Evolutionary conservation across 345 rosid species (phyloP).

Genomic region (Cardamine chenopodiifolia): DNA sequence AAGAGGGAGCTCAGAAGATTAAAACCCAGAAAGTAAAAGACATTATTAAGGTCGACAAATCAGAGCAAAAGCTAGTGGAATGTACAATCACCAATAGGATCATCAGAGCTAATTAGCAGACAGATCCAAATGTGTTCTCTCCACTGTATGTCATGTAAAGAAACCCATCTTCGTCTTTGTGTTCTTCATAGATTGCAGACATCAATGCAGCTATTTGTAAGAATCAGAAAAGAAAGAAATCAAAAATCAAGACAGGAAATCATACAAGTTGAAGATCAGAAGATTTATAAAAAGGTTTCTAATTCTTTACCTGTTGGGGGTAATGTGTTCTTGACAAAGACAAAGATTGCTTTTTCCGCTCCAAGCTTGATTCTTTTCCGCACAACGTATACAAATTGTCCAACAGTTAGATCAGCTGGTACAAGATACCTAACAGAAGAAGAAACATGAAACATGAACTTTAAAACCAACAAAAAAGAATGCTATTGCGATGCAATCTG

Average conservation of each 20-base stretch:
- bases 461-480: background rate
- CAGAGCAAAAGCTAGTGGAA: conserved; percentile 24
- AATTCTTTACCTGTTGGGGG: conserved; percentile 65
- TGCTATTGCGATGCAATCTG: background rate
- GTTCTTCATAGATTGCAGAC: conserved; percentile 80
- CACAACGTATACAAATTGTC: conserved; percentile 84
- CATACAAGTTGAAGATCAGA: background rate
- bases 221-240: background rate
- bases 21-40: conserved; percentile 12
- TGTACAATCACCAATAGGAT: conserved; percentile 36
- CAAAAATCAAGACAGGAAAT: background rate
- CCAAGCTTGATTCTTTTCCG: conserved; percentile 81
- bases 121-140: conserved; percentile 73
- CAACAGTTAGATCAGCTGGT: conserved; percentile 81
- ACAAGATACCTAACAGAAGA: conserved; percentile 65
- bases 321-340: conserved; percentile 74
- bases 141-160: conserved; percentile 85
- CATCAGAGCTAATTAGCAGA: conserved; percentile 17
- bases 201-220: conserved; percentile 58
- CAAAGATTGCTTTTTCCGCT: conserved; percentile 84
- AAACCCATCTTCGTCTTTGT: conserved; percentile 84
- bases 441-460: background rate
- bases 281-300: background rate
- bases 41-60: conserved; percentile 19
- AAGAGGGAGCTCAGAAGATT: conserved; percentile 6